Base-by-base conservation (phyloP, 179 eudicot species). In the Actinidia chinensis region DNA sequence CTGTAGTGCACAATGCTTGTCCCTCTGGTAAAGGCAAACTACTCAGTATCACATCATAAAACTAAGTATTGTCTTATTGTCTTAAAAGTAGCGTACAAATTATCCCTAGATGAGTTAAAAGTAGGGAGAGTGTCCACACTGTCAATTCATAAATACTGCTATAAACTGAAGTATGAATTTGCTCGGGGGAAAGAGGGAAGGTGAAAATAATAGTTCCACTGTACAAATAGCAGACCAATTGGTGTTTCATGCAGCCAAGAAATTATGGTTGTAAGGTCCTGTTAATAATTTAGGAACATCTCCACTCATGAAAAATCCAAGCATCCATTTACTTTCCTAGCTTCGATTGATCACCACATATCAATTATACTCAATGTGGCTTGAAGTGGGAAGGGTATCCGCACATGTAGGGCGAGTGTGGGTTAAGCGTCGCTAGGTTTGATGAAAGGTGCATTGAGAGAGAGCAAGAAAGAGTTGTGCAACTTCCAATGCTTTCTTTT, bases 1-100 rank as follows among this genome's bases (percentile, higher is more conserved):
- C n/a, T n/a, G n/a, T n/a, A 64, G 88, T n/a, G 80, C 99, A 95
- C 85, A 95, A 86, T 46, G 98, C 88, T 86, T 95, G 99, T 73
- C n/a, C 96, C 98, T 75, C 99, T 96, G 82, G 72, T 74, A 71
- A 74, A 75, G 66, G 60, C 65, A 61, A 40, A 51, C 76, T 76
- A 61, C 51, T 51, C 36, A n/a, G n/a, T 12, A 52, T n/a, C 33
- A 25, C 25, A n/a, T 50, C 58, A 50, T 6, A 52, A 22, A 9
- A 42, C 20, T n/a, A 14, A 47, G 9, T 40, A 33, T 66, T 66
- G 5, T 61, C 46, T 2, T 33, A 74, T 17, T 74, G 33, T 10
- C 22, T 54, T 44, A 58, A 55, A 68, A 44, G 54, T 8, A 46
- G 4, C 8, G 18, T 59, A 73, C 13, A 23, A 22, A 13, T 8